Conservation (phyloP, 371 early-diverging fungal genomes). For the Mucor sp. region DNA sequence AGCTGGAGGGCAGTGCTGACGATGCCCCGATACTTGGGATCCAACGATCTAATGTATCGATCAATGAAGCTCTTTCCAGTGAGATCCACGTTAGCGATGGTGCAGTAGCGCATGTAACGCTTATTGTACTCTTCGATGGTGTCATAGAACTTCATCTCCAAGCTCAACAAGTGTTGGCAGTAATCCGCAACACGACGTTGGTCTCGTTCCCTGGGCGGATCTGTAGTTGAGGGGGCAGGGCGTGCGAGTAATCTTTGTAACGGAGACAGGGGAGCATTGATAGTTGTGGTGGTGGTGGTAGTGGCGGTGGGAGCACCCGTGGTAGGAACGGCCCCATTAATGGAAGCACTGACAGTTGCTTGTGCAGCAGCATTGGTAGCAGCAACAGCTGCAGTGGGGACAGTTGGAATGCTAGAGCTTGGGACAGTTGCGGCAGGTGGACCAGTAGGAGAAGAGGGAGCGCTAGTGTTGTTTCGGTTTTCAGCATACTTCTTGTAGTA, state of each 20-base stretch:
- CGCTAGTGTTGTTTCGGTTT: not conserved
- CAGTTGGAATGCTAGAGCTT: not conserved
- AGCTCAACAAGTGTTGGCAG: not conserved
- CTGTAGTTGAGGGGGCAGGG: not conserved
- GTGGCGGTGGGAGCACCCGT: not conserved
- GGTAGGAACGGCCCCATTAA: not conserved
- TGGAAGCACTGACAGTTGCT: not conserved
- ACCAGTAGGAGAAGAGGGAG: not conserved
- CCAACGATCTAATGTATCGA: not conserved
- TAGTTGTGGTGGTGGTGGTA: not conserved
- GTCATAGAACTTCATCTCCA: constrained; percentile 13
- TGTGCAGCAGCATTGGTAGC: not conserved
- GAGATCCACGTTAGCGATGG: constrained; percentile 43
- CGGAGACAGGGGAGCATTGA: not conserved
- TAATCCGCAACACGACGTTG: not conserved
- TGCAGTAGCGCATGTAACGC: constrained; percentile 18
- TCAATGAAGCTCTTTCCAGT: not conserved
- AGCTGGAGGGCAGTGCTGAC: not conserved
- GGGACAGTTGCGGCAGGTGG: not conserved
- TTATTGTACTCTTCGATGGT: constrained; percentile 17
- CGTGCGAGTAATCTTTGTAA: no score
- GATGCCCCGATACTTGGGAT: not conserved
- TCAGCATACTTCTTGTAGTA: not conserved
- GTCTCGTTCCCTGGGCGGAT: not conserved
- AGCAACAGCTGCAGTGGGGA: not conserved